A percentile compares a stretch with the other conserved stretches of the same genome.
phyloP scores from a whole-genome alignment of 2,329 filamentous ascomycete species.

The Lasiodiplodia hormozganensis region DNA sequence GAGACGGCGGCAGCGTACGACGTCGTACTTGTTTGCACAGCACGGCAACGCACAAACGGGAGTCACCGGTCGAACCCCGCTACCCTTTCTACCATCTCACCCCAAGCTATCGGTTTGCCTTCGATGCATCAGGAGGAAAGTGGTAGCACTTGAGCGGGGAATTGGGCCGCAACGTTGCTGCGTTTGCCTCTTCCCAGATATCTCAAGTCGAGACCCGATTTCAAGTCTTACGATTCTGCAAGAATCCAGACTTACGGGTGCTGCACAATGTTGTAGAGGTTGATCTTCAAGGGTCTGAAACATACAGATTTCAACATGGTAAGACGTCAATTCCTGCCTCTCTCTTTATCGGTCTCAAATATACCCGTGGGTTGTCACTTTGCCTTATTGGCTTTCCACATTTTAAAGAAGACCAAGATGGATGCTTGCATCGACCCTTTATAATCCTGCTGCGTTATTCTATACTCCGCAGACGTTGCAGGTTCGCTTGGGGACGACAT shows the following conservation, averaged over 20 bases:
- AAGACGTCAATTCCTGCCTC: background rate
- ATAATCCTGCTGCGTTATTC: conserved; percentile 25
- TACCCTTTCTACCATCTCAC: background rate
- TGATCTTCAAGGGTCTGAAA: background rate
- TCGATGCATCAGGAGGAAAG: background rate
- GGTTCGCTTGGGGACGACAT: conserved; percentile 26
- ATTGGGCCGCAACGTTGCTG: too few species aligned
- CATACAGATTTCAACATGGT: background rate
- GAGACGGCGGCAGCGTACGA: background rate
- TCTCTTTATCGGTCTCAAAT: conserved; percentile 17
- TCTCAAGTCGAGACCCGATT: background rate
- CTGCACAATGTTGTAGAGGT: background rate
- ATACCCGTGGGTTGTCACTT: conserved; percentile 24
- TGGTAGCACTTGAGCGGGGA: too few species aligned
- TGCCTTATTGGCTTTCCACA: conserved; percentile 18
- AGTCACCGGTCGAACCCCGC: background rate
- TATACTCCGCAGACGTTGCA: conserved; percentile 13
- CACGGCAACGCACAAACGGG: background rate
- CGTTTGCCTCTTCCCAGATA: background rate
- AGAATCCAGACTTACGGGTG: background rate
- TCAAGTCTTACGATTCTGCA: background rate
- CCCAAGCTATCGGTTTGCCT: background rate
- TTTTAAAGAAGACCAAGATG: conserved; percentile 20
- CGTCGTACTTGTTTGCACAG: background rate
- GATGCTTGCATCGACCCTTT: conserved; percentile 23